phyloP scores from a whole-genome alignment of 345 rosid genomes.

The Pelargonium nanum region DNA sequence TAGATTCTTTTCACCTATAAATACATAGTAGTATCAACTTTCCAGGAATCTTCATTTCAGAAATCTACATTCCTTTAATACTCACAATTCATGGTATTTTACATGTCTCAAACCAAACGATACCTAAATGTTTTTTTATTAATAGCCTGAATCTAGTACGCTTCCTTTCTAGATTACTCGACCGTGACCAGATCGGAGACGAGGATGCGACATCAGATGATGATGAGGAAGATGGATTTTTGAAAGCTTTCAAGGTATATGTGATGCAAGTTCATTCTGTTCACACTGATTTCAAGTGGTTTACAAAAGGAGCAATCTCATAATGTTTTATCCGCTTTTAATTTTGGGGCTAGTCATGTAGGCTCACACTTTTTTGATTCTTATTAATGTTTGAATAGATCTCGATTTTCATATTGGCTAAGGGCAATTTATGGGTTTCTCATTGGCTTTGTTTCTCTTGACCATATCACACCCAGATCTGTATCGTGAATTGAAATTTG shows the following conservation, averaged over 20 bases:
- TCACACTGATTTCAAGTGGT: not conserved
- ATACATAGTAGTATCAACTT: no score
- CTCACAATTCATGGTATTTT: no score
- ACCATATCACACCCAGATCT: not conserved
- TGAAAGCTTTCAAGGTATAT: constrained; percentile 93
- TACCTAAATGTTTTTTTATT: not conserved
- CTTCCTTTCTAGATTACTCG: constrained; percentile 58
- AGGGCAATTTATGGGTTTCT: not conserved
- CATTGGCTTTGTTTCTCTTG: not conserved
- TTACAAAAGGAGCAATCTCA: no score
- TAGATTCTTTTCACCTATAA: no score
- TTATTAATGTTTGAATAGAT: no score
- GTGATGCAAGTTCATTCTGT: not conserved
- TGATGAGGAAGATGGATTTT: constrained; percentile 91
- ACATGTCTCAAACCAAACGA: no score
- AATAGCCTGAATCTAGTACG: constrained; percentile 1
- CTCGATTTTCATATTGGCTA: not conserved
- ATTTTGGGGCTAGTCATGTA: not conserved
- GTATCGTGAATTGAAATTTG: not conserved
- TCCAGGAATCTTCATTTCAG: no score
- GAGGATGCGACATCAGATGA: constrained; percentile 85
- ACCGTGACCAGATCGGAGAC: constrained; percentile 67
- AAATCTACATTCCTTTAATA: no score
- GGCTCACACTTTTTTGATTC: not conserved
- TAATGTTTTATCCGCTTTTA: not conserved